Evolutionary conservation across 179 eudicot genomes (phyloP).

Genomic region (Corrigiola litoralis): DNA sequence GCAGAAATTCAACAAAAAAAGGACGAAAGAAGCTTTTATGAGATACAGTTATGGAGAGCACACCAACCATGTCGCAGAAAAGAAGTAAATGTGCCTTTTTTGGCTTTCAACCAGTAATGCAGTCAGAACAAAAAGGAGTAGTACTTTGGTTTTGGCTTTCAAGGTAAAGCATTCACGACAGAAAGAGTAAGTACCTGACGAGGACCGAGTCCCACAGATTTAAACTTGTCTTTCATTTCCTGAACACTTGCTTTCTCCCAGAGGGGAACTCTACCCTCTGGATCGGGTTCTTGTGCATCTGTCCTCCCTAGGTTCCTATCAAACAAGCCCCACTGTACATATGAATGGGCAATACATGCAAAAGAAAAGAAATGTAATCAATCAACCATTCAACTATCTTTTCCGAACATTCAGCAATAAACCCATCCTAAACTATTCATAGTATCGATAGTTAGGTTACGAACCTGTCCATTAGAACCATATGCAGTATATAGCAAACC

Average conservation of each 20-base stretch:
- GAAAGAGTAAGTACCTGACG: conserved; percentile 58
- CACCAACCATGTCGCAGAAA: too few species aligned
- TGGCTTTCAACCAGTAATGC: too few species aligned
- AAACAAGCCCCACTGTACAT: conserved; percentile 81
- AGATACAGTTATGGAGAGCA: too few species aligned
- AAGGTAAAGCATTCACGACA: neutral
- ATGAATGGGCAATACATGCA: conserved; percentile 14
- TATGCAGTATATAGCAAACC: conserved; percentile 61
- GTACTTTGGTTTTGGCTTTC: too few species aligned
- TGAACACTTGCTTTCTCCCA: conserved; percentile 83
- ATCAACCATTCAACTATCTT: too few species aligned
- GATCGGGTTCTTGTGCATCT: conserved; percentile 87
- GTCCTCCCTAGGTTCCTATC: conserved; percentile 78
- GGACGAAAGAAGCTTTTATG: too few species aligned
- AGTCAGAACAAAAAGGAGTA: too few species aligned
- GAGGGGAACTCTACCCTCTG: conserved; percentile 85
- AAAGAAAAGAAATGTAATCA: too few species aligned
- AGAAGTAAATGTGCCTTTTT: too few species aligned
- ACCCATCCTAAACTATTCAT: neutral
- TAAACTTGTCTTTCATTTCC: conserved; percentile 88
- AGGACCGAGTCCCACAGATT: conserved; percentile 73
- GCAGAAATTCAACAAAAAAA: too few species aligned
- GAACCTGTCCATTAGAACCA: conserved; percentile 92
- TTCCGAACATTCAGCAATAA: neutral
- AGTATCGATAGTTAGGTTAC: neutral